Conservation (phyloP, 2,329 filamentous ascomycete species). For the Paracoccidioides brasiliensis region DNA sequence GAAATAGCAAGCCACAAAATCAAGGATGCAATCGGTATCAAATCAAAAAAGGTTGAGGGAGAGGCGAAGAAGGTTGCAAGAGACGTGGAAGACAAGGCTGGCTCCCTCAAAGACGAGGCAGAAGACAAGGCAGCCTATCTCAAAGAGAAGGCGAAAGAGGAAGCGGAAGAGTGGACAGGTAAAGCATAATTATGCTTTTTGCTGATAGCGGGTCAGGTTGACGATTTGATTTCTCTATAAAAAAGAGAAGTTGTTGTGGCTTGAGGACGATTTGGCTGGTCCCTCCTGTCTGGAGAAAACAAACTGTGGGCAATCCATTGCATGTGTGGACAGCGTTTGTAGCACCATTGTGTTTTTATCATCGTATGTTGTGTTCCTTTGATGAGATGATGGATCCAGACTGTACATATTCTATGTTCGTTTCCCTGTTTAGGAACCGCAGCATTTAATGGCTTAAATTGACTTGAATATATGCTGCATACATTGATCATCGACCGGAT, state of each 20-base stretch:
- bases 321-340: neutral
- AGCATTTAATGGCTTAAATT: constrained; percentile 3
- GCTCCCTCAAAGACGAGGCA: constrained; percentile 8
- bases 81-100: constrained; percentile 17
- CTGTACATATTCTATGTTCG: neutral
- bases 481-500: constrained; percentile 11
- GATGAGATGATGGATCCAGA: neutral
- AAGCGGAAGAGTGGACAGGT: constrained; percentile 16
- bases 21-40: constrained; percentile 30
- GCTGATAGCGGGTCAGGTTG: neutral
- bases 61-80: constrained; percentile 18
- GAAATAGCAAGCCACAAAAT: constrained; percentile 38
- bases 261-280: neutral
- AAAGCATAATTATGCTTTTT: constrained; percentile 11
- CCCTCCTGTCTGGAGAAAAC: no score
- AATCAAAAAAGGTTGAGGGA: constrained; percentile 29
- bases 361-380: no score
- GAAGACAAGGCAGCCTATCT: constrained; percentile 24
- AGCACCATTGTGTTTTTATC: neutral
- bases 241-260: neutral
- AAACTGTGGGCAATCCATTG: neutral
- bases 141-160: constrained; percentile 17
- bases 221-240: neutral
- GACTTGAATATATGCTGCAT: neutral
- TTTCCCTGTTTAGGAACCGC: neutral